Evolutionary conservation across 305 asterid genomes (phyloP), one percentile per base, ranked within the genome.

Genomic region (Fraxinus ornus): DNA sequence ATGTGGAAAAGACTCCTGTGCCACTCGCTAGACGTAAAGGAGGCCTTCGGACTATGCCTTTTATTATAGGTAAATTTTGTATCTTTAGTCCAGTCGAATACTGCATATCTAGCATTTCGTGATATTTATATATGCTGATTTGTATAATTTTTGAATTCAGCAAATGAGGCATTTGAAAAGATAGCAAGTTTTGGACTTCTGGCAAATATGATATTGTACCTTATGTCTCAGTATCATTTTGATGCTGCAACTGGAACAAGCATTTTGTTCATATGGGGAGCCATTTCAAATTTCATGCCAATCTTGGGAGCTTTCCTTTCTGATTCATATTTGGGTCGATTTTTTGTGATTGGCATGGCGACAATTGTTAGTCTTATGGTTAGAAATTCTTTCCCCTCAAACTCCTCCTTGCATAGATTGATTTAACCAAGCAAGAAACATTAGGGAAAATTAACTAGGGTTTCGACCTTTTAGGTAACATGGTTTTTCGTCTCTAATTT

Each of bases 321-420:
- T 19, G 98, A 94, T 87, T 91, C 96, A 0, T 93, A 87, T 85
- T 85, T 94, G 79, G 98, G 97, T 9, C 91, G 98, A 10, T 94
- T 89, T 77, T 82, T 64, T 7, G 93, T 94, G 13, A 94, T 94
- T 72, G 83, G 89, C 30, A 55, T 84, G n/a, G 90, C 91, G 74
- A 78, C 94, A 33, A 2, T 87, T 74, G 76, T 76, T 7, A 88
- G 81, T 57, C 88, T 92, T 24, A 4, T 79, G n/a, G 97, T 92
- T 30, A 88, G 90, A 44, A 28, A 2, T 3, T 9, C 39, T 35
- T 3, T 64, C 6, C 9, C 26, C 82, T n/a, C 15, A 44, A 24
- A 70, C 7, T 71, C 10, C 1, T 47, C 37, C 9, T 62, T 62
- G 30, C 71, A 6, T 19, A 60, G 70, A 60, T 60, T n/a, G 3